Conservation (phyloP, 495 filamentous ascomycete genomes). For the Aspergillus ellipticus region DNA sequence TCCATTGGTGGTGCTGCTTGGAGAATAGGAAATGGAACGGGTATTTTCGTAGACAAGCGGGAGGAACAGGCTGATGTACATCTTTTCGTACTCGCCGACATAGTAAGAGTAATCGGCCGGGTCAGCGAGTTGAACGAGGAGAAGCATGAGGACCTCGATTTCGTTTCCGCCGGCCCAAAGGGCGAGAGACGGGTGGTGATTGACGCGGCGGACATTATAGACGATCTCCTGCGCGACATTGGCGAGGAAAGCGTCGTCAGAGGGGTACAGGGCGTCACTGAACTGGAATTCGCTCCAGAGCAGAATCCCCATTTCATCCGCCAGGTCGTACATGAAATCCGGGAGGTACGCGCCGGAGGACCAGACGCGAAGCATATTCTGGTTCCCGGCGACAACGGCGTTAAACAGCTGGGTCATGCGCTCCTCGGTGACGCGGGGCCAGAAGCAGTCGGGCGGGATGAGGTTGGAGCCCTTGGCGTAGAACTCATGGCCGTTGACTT, state of each 20-base stretch:
- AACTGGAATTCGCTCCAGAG: constrained; percentile 70
- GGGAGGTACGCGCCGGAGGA: constrained; percentile 59
- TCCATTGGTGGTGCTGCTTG: constrained; percentile 64
- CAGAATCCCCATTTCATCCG: constrained; percentile 61
- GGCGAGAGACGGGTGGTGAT: constrained; percentile 66
- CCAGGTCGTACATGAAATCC: constrained; percentile 67
- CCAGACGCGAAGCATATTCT: constrained; percentile 72
- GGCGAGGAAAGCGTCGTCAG: constrained; percentile 52
- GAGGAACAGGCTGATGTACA: constrained; percentile 59
- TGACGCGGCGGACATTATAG: constrained; percentile 61
- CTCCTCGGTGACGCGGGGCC: constrained; percentile 56
- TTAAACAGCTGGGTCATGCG: constrained; percentile 54
- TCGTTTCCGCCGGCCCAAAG: constrained; percentile 68
- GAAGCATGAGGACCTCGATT: constrained; percentile 55
- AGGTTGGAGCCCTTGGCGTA: constrained; percentile 67
- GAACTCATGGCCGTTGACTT: constrained; percentile 64
- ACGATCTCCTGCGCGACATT: constrained; percentile 55
- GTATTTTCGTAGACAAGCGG: constrained; percentile 62
- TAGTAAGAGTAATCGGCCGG: constrained; percentile 47
- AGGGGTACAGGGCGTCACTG: constrained; percentile 61
- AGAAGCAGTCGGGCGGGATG: constrained; percentile 65
- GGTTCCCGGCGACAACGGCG: constrained; percentile 54
- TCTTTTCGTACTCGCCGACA: constrained; percentile 54
- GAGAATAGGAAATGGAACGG: constrained; percentile 63
- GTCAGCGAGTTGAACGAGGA: constrained; percentile 37